phyloP scores from a whole-genome alignment of 192 early-diverging fungal species.

The Dissophora globulifera region DNA sequence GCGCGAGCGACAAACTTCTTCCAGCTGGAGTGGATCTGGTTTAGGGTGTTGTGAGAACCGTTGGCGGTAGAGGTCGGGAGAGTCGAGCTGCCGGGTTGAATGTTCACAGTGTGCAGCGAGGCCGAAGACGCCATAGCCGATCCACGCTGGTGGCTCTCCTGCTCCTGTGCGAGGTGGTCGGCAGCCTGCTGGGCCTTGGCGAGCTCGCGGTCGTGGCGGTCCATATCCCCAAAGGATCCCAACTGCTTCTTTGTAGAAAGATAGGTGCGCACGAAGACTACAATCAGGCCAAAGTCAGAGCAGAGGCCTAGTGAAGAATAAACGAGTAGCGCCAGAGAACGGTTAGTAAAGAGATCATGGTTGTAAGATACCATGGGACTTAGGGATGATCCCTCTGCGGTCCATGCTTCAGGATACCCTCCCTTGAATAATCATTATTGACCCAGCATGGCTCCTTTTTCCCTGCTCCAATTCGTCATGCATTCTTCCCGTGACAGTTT shows the following conservation, averaged over 20 bases:
- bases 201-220: slow-evolving; percentile 18
- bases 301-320: slow-evolving; percentile 41
- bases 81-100: neutral
- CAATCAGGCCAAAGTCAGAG: slow-evolving; percentile 48
- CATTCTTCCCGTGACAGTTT: neutral
- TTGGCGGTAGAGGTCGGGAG: neutral
- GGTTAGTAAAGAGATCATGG: neutral
- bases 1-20: slow-evolving; percentile 43
- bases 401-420: neutral
- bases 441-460: neutral
- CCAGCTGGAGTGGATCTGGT: slow-evolving; percentile 19
- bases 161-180: slow-evolving; percentile 14
- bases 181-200: slow-evolving; percentile 34
- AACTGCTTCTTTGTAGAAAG: slow-evolving; percentile 43
- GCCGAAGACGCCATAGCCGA: slow-evolving; percentile 1
- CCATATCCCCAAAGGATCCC: slow-evolving; percentile 10
- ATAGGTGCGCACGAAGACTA: slow-evolving; percentile 44
- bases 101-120: slow-evolving; percentile 13
- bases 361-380: neutral
- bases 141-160: slow-evolving; percentile 2
- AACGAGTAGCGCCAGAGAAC: neutral
- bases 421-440: neutral
- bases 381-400: neutral
- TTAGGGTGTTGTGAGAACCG: slow-evolving; percentile 6
- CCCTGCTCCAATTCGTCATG: neutral